Conservation (phyloP, 768 basidiomycete genomes). For the Podaxis sp. region DNA sequence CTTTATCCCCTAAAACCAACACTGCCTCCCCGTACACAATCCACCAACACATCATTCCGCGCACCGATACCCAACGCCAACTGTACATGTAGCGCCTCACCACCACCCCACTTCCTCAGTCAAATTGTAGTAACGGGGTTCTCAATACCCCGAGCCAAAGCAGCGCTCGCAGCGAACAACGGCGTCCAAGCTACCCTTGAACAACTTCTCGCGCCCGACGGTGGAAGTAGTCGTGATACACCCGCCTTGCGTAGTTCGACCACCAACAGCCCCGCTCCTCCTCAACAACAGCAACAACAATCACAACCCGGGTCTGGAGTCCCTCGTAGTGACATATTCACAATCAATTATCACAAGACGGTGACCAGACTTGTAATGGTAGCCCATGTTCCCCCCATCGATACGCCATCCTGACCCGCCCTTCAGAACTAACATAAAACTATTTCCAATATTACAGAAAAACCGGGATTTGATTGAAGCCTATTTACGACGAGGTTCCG, state of each 20-base stretch:
- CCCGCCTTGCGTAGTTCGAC: not conserved
- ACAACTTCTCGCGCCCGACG: slow-evolving; percentile 38
- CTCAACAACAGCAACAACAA: slow-evolving; percentile 15
- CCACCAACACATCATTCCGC: slow-evolving; percentile 12
- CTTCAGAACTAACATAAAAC: not conserved
- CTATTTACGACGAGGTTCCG: not conserved
- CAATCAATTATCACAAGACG: no score
- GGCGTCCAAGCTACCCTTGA: slow-evolving; percentile 85
- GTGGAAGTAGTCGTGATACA: slow-evolving; percentile 15
- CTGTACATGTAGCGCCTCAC: slow-evolving; percentile 29
- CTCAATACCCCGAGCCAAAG: slow-evolving; percentile 68
- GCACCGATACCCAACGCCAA: not conserved
- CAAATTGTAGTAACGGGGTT: slow-evolving; percentile 98
- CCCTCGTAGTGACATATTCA: no score
- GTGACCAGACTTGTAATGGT: no score
- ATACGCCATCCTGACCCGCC: not conserved
- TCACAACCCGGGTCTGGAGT: slow-evolving; percentile 1
- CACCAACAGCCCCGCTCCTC: not conserved
- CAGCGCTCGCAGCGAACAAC: slow-evolving; percentile 65
- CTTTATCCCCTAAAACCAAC: not conserved
- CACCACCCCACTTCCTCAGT: slow-evolving; percentile 87
- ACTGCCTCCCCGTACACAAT: not conserved
- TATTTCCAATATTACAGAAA: not conserved
- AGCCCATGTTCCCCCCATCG: not conserved
- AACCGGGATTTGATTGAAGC: not conserved